These are phyloP conservation scores for Plasmodium cynomolgi DNA, from an alignment of 169 alveolate species.

Conservation along the genomic window DNA sequence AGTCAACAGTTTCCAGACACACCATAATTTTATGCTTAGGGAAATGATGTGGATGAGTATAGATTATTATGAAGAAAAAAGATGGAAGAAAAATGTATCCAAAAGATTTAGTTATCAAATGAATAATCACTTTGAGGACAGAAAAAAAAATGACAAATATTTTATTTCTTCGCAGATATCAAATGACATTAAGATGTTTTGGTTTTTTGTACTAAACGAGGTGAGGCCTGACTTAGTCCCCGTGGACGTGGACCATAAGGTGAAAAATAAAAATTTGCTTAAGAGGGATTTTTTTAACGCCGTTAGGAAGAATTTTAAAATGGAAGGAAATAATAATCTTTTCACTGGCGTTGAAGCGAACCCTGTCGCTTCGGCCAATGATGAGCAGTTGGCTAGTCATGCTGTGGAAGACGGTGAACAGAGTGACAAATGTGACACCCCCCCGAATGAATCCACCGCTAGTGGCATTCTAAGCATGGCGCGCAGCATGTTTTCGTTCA, in stretches of 20 bases:
- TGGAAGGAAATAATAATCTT: constrained; percentile 11
- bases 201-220: constrained; percentile 74
- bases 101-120: constrained; percentile 78
- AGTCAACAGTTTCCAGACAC: constrained; percentile 63
- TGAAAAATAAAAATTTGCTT: constrained; percentile 44
- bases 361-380: background rate
- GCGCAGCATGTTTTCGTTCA: constrained; percentile 1
- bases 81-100: constrained; percentile 85
- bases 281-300: constrained; percentile 33
- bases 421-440: background rate
- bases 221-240: constrained; percentile 75
- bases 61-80: constrained; percentile 84
- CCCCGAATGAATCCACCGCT: background rate
- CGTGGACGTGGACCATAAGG: constrained; percentile 65
- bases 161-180: constrained; percentile 75
- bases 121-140: constrained; percentile 76
- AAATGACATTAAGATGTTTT: constrained; percentile 73
- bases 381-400: no score
- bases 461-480: constrained; percentile 1
- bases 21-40: constrained; percentile 76
- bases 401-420: background rate
- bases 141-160: constrained; percentile 69
- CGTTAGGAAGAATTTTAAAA: constrained; percentile 37
- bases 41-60: constrained; percentile 87
- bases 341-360: background rate